Conservation (phyloP, 495 filamentous ascomycete species). For the Daldinia decipiens region DNA sequence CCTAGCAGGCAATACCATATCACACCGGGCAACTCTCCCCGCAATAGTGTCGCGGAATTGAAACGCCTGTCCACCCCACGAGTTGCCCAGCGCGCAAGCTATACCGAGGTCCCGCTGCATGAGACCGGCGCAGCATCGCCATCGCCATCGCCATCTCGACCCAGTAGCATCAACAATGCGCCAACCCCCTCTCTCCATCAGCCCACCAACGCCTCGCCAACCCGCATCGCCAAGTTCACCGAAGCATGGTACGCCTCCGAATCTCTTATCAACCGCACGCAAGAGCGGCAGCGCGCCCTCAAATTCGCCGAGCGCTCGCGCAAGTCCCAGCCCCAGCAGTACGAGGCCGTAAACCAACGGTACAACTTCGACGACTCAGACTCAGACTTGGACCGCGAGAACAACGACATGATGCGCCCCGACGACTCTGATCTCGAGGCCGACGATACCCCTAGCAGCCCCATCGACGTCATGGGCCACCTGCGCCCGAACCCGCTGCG, state of each 20-base stretch:
- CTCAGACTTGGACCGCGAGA: slow-evolving; percentile 40
- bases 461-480: slow-evolving; percentile 37
- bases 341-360: slow-evolving; percentile 57
- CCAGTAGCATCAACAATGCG: slow-evolving; percentile 46
- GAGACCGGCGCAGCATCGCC: slow-evolving; percentile 49
- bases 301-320: slow-evolving; percentile 55
- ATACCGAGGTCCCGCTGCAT: slow-evolving; percentile 53
- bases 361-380: slow-evolving; percentile 60
- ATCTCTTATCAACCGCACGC: slow-evolving; percentile 63
- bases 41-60: slow-evolving; percentile 52
- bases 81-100: slow-evolving; percentile 48
- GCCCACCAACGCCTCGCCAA: slow-evolving; percentile 55
- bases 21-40: slow-evolving; percentile 56
- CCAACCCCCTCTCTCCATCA: slow-evolving; percentile 40
- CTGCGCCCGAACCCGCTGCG: slow-evolving; percentile 59
- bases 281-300: slow-evolving; percentile 53
- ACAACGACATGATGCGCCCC: slow-evolving; percentile 14
- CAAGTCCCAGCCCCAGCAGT: slow-evolving; percentile 50
- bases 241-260: slow-evolving; percentile 68
- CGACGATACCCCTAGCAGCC: slow-evolving; percentile 35
- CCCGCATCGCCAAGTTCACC: slow-evolving; percentile 69
- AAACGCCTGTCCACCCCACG: slow-evolving; percentile 56
- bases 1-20: slow-evolving; percentile 63
- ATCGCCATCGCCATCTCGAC: slow-evolving; percentile 46
- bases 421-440: slow-evolving; percentile 52